Percentiles rank a stretch among this genome's conserved stretches.
Conservation (phyloP, 805 yeast species). For the Yamadazyma endophytica region DNA sequence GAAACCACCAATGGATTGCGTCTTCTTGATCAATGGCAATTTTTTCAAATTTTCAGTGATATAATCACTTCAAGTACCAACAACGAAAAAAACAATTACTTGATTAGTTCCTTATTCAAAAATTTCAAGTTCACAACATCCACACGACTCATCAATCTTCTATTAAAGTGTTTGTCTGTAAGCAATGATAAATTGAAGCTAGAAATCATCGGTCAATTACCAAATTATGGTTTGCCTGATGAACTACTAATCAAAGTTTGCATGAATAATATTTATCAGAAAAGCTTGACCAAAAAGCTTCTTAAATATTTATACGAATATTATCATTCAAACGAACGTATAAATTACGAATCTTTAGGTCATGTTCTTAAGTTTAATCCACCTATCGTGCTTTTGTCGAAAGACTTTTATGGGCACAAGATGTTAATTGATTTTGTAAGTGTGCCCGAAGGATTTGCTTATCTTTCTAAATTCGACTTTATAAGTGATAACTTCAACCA, state of each 20-base stretch:
- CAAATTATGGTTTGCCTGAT: conserved; percentile 4
- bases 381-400: conserved; percentile 36
- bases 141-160: conserved; percentile 26
- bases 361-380: conserved; percentile 45
- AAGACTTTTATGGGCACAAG: conserved; percentile 27
- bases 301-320: conserved; percentile 16
- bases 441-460: conserved; percentile 65
- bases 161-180: conserved; percentile 62
- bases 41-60: conserved; percentile 76
- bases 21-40: conserved; percentile 76
- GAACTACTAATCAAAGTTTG: conserved; percentile 4
- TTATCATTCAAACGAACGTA: conserved; percentile 20
- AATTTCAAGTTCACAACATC: conserved; percentile 3
- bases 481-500: conserved; percentile 61
- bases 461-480: conserved; percentile 54
- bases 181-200: conserved; percentile 49
- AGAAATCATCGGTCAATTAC: conserved; percentile 4
- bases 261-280: conserved; percentile 7
- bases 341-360: conserved; percentile 46
- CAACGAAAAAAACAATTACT: conserved; percentile 39
- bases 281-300: conserved; percentile 4
- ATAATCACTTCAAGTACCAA: conserved; percentile 48
- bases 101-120: conserved; percentile 54
- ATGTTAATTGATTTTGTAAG: conserved; percentile 62
- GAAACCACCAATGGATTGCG: conserved; percentile 56